Percentiles rank a stretch among this genome's conserved stretches.
Conservation (phyloP, 1,284 basidiomycete genomes). For the Irpex sp. region DNA sequence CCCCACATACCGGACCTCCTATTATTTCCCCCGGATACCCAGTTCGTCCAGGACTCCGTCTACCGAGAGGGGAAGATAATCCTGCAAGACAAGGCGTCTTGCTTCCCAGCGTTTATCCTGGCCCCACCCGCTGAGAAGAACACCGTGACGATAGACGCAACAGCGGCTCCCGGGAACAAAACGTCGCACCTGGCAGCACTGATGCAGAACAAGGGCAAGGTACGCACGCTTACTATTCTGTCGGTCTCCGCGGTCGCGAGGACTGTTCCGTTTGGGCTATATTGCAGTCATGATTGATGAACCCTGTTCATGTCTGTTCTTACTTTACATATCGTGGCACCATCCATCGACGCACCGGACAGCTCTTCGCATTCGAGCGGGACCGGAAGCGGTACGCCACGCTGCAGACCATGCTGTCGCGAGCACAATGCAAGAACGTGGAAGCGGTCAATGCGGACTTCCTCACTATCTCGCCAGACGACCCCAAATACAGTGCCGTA, state of each 20-base stretch:
- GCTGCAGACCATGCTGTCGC: slow-evolving; percentile 78
- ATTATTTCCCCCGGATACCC: slow-evolving; percentile 64
- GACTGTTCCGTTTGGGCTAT: slow-evolving; percentile 1
- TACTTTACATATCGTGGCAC: no score
- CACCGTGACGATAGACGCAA: slow-evolving; percentile 84
- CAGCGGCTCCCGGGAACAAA: slow-evolving; percentile 97
- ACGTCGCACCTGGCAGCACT: slow-evolving; percentile 91
- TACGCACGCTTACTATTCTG: slow-evolving; percentile 24
- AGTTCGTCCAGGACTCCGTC: slow-evolving; percentile 57
- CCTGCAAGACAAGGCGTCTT: slow-evolving; percentile 96
- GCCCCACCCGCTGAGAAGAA: slow-evolving; percentile 50
- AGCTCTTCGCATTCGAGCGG: slow-evolving; percentile 87
- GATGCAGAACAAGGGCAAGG: slow-evolving; percentile 79
- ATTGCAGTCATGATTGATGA: neutral
- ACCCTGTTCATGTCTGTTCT: neutral
- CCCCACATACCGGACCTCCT: slow-evolving; percentile 80
- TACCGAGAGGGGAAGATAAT: slow-evolving; percentile 83
- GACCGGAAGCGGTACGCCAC: slow-evolving; percentile 79
- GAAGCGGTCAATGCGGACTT: slow-evolving; percentile 77
- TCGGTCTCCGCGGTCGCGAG: slow-evolving; percentile 7
- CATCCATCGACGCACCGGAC: neutral
- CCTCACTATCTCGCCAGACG: slow-evolving; percentile 64
- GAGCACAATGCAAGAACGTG: slow-evolving; percentile 79
- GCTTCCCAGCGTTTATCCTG: slow-evolving; percentile 89
- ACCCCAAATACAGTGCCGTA: slow-evolving; percentile 57